phyloP scores from a whole-genome alignment of 805 yeast genomes.

The Kodamaea kakaduensis region DNA sequence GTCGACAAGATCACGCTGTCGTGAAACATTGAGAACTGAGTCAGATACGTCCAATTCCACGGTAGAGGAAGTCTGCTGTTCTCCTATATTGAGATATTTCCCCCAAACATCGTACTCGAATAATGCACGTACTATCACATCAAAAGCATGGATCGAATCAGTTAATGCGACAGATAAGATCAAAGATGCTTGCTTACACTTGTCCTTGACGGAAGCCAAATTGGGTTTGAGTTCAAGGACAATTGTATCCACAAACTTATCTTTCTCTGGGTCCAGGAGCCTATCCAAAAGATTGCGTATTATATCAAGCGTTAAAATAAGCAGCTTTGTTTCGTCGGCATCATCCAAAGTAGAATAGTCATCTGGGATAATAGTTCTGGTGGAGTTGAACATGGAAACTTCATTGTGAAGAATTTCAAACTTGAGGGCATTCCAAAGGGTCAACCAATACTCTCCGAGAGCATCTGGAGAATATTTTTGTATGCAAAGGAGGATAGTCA shows the following conservation, averaged over 20 bases:
- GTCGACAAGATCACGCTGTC: conserved; percentile 57
- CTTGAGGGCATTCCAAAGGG: conserved; percentile 84
- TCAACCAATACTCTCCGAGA: conserved; percentile 59
- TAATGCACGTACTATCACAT: conserved; percentile 38
- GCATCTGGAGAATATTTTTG: conserved; percentile 46
- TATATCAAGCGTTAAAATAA: conserved; percentile 35
- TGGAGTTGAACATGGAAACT: conserved; percentile 28
- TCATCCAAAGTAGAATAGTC: conserved; percentile 27
- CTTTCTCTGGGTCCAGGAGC: conserved; percentile 27
- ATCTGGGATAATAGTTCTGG: conserved; percentile 25
- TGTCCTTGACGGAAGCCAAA: conserved; percentile 46
- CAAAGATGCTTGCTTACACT: conserved; percentile 60
- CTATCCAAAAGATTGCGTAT: conserved; percentile 39
- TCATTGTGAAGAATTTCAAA: conserved; percentile 84
- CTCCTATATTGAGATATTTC: conserved; percentile 17
- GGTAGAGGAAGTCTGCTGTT: conserved; percentile 1
- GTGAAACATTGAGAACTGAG: conserved; percentile 43
- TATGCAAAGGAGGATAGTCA: conserved; percentile 57
- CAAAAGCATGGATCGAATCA: conserved; percentile 43
- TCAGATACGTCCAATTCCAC: conserved; percentile 19
- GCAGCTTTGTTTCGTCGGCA: conserved; percentile 32
- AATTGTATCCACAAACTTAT: conserved; percentile 34
- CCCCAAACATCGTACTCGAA: conserved; percentile 43
- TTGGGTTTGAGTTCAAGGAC: conserved; percentile 50
- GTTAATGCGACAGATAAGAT: conserved; percentile 54